Evolutionary conservation across 805 yeast species (phyloP), one percentile per base, ranked within the genome.

Genomic region (Maudiozyma saulgeensis): DNA sequence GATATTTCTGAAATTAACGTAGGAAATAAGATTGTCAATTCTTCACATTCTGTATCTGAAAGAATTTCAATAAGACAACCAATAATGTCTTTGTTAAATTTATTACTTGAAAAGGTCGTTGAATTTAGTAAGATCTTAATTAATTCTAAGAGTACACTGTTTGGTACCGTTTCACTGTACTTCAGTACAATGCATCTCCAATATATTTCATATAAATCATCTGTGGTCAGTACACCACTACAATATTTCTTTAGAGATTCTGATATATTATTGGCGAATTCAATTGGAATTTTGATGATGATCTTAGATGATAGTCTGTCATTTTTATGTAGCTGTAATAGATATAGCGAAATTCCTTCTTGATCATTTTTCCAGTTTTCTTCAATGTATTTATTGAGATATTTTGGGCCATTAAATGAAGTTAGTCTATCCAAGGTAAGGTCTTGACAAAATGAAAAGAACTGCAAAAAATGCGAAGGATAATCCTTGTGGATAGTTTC

Each of bases 101-200:
- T 63, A 21, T 46, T 50, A 26, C 8, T 21, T 4, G 26, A 23
- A 25, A 32, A 35, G 6, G 16, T 8, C 12, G 25, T 15, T 3
- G 46, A 44, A 7, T 18, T 4, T 7, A 32, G 37, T 28, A 39
- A n/a, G n/a, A 18, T 25, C 7, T 18, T 25, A 3, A 41, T 25
- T 3, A 21, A 15, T n/a, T 8, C 12, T 34, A 41, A 12, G 3
- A 41, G 8, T 6, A 8, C 43, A 15, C 13, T 25, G 5, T n/a
- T 45, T 13, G 18, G 38, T 9, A n/a, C 16, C 6, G 37, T 7
- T 15, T 9, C 28, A 43, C 74, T 66, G 53, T 68, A 57, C 40
- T 66, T 70, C 38, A 80, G 57, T 16, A 80, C 53, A 2, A 70
- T 53, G 13, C 77, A 53, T 60, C 79, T 73, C 85, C 86, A 80